Conservation (phyloP, 2,329 filamentous ascomycete genomes). For the Penicillium sp. region DNA sequence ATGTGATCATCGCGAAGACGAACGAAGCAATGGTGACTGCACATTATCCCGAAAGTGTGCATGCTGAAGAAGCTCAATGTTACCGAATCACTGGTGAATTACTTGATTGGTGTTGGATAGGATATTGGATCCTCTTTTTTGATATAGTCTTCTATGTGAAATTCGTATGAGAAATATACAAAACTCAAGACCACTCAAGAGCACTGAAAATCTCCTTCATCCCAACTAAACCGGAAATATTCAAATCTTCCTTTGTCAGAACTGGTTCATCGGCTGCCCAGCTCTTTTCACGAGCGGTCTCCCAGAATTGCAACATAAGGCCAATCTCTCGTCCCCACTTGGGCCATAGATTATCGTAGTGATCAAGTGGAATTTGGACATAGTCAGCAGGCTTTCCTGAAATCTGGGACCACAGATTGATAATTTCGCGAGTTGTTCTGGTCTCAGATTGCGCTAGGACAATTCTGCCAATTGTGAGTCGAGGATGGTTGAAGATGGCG, state of each 20-base stretch:
- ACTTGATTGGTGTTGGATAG: not conserved
- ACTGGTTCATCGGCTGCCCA: not conserved
- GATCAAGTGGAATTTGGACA: slow-evolving; percentile 25
- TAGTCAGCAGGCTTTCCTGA: slow-evolving; percentile 14
- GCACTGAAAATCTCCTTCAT: not conserved
- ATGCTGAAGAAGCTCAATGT: too few relatives aligned
- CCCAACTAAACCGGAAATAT: not conserved
- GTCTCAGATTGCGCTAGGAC: slow-evolving; percentile 2
- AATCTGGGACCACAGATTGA: not conserved
- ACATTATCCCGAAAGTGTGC: too few relatives aligned
- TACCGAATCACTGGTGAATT: too few relatives aligned
- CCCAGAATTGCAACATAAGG: slow-evolving; percentile 1
- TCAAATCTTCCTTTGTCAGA: not conserved
- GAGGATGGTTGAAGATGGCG: slow-evolving; percentile 1
- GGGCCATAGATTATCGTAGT: slow-evolving; percentile 32
- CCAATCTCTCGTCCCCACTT: slow-evolving; percentile 31
- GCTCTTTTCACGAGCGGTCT: not conserved
- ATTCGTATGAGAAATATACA: not conserved
- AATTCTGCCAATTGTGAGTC: not conserved
- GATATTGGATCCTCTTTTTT: not conserved
- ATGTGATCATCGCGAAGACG: too few relatives aligned
- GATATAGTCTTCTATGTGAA: too few relatives aligned
- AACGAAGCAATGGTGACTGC: too few relatives aligned
- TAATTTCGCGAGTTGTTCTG: not conserved
- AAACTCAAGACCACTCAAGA: not conserved